phyloP scores from a whole-genome alignment of 2,329 filamentous ascomycete species.

The Nemania sp. region DNA sequence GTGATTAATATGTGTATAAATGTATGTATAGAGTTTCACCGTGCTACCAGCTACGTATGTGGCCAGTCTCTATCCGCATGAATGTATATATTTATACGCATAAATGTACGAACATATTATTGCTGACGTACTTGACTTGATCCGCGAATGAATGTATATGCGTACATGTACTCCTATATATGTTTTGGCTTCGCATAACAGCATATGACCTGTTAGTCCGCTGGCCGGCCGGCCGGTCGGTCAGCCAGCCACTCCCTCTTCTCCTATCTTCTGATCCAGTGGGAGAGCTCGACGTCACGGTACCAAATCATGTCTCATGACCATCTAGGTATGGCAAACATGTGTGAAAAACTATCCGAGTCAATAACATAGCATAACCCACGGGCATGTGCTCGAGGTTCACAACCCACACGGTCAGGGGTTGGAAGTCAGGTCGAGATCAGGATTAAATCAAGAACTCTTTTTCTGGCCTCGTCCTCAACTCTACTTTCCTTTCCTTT shows the following conservation, averaged over 20 bases:
- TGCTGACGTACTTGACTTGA: conserved; percentile 18
- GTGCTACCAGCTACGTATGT: not conserved
- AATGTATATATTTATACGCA: not conserved
- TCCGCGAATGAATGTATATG: conserved; percentile 4
- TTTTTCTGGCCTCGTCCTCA: not conserved
- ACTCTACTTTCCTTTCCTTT: not conserved
- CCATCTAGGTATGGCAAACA: not conserved
- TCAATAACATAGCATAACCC: not conserved
- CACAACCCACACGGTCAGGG: too few species aligned
- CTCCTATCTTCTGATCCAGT: conserved; percentile 2
- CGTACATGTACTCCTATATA: conserved; percentile 6
- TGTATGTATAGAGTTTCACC: conserved; percentile 11
- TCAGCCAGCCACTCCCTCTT: not conserved
- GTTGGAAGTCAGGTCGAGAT: not conserved
- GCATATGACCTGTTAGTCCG: conserved; percentile 2
- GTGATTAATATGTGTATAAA: not conserved
- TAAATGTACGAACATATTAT: conserved; percentile 10
- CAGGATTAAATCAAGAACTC: not conserved
- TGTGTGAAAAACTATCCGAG: not conserved
- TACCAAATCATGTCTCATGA: not conserved
- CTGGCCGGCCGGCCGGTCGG: not conserved
- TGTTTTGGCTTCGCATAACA: conserved; percentile 21
- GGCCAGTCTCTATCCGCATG: conserved; percentile 1
- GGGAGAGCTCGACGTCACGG: not conserved
- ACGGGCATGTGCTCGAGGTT: not conserved